Conservation (phyloP, 1,284 basidiomycete species). For the Ustilago sp. region DNA sequence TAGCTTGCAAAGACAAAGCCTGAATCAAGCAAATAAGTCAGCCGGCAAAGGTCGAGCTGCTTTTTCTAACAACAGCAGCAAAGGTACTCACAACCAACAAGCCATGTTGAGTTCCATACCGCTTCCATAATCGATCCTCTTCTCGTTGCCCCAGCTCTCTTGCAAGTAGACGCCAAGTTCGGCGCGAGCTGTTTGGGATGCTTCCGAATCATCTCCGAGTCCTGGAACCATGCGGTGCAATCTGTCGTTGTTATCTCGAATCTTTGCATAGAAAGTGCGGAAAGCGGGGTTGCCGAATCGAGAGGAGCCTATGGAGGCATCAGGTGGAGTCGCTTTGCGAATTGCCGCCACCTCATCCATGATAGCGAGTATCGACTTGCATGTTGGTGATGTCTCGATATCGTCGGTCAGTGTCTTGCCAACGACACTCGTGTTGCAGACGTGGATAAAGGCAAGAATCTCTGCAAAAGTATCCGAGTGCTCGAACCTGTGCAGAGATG, state of each 20-base stretch:
- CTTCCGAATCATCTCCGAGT: constrained; percentile 51
- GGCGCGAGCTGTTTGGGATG: constrained; percentile 32
- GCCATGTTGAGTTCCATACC: constrained; percentile 99
- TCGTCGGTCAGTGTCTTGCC: constrained; percentile 79
- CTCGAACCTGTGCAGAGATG: constrained; percentile 86
- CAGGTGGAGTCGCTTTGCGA: constrained; percentile 80
- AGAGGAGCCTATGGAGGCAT: constrained; percentile 85
- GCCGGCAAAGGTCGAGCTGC: no score
- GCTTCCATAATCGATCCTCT: constrained; percentile 96
- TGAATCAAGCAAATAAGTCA: constrained; percentile 8
- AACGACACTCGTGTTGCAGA: constrained; percentile 81
- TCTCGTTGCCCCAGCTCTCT: constrained; percentile 90
- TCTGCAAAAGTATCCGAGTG: constrained; percentile 78
- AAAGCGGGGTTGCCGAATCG: constrained; percentile 98
- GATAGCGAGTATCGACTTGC: constrained; percentile 61
- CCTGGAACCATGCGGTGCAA: constrained; percentile 66
- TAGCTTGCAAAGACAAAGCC: constrained; percentile 75
- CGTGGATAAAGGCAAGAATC: constrained; percentile 80
- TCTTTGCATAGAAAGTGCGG: constrained; percentile 86
- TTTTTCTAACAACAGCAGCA: background rate
- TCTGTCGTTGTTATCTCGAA: constrained; percentile 75
- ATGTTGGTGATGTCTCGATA: constrained; percentile 30
- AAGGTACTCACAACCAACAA: constrained; percentile 86
- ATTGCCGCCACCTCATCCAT: constrained; percentile 48
- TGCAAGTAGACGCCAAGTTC: constrained; percentile 79